A percentile compares a stretch with the other conserved stretches of the same genome.
Evolutionary conservation across 805 yeast genomes (phyloP).

Genomic region (Wickerhamiella azyma): DNA sequence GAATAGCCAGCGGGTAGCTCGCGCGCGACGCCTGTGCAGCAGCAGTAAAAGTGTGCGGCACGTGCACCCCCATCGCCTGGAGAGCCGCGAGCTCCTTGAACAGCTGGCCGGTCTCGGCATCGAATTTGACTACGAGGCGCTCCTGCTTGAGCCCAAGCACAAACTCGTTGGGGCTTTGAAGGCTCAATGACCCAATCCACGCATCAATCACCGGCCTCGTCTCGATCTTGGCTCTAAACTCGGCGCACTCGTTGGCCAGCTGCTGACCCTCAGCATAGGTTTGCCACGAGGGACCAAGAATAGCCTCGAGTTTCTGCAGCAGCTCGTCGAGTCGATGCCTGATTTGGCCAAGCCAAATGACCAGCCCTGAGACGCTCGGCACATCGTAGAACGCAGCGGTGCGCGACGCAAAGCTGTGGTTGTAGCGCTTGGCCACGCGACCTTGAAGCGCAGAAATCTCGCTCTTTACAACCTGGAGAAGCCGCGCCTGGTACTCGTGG

Average conservation of each 20-base stretch:
- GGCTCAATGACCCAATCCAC: constrained; percentile 35
- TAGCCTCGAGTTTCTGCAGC: constrained; percentile 33
- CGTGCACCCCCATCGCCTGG: constrained; percentile 35
- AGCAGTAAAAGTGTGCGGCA: constrained; percentile 40
- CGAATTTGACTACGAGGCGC: constrained; percentile 39
- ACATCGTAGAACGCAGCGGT: constrained; percentile 33
- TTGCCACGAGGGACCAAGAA: constrained; percentile 50
- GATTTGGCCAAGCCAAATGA: constrained; percentile 43
- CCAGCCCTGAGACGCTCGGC: constrained; percentile 34
- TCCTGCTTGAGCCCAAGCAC: constrained; percentile 28
- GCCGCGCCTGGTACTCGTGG: constrained; percentile 42
- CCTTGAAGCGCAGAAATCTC: constrained; percentile 35
- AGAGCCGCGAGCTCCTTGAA: constrained; percentile 44
- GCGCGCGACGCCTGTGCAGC: constrained; percentile 38
- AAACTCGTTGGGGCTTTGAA: constrained; percentile 23
- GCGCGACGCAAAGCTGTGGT: constrained; percentile 23
- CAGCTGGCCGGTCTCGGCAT: constrained; percentile 29
- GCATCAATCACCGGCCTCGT: constrained; percentile 28
- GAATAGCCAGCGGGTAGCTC: constrained; percentile 44
- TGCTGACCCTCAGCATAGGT: constrained; percentile 53
- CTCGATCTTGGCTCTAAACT: constrained; percentile 36
- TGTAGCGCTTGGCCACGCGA: constrained; percentile 27
- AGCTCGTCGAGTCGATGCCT: constrained; percentile 32
- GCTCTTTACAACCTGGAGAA: constrained; percentile 35
- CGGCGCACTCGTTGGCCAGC: constrained; percentile 37